Base-by-base conservation (phyloP, 139 green algal species). In the Microglena sp. region DNA sequence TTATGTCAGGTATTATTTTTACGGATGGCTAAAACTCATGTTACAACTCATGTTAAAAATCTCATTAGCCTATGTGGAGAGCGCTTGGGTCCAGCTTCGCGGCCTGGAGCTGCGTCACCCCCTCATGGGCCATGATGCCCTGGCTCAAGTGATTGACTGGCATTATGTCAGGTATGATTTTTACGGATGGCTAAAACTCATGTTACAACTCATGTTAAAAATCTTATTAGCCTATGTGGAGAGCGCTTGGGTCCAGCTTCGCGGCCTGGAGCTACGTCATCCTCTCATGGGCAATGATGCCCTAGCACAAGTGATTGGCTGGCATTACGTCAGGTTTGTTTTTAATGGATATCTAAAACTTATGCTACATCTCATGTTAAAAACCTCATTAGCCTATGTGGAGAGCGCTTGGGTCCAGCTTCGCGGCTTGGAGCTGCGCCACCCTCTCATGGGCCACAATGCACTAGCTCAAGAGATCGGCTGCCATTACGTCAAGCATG, bases 201-300 rank as follows among this genome's bases (percentile, higher is more conserved):
- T n/a, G n/a, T n/a, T n/a, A n/a, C n/a, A n/a, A n/a, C n/a, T n/a
- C n/a, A n/a, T n/a, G n/a, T n/a, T n/a, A n/a, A n/a, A n/a, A n/a
- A n/a, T n/a, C n/a, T n/a, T n/a, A n/a, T n/a, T 93, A 21, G 77
- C 75, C 4, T 83, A 92, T 30, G 61, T 91, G 29, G 87, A 94
- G 72, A 82, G 87, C n/a, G 86, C 81, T 0, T 84, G 76, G 66
- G 29, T 94, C 5, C 56, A 54, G n/a, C 76, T 94, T 50, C 63
- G 66, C 1, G 36, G 64, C 7, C 77, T 92, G 43, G 18, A 72
- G 8, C 55, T 86, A 45, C 64, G 66, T 33, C 78, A 90, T 54
- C 67, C 83, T 18, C 69, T 92, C 60, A 72, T 94, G 65, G 67
- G 74, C 26, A 29, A 45, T 0, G 69, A 78, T 3, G 75, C 81